Percentiles rank a stretch among this genome's conserved stretches.
These are phyloP conservation scores for Podospora conica DNA, from an alignment of 495 filamentous ascomycete genomes.

Conservation along the genomic window DNA sequence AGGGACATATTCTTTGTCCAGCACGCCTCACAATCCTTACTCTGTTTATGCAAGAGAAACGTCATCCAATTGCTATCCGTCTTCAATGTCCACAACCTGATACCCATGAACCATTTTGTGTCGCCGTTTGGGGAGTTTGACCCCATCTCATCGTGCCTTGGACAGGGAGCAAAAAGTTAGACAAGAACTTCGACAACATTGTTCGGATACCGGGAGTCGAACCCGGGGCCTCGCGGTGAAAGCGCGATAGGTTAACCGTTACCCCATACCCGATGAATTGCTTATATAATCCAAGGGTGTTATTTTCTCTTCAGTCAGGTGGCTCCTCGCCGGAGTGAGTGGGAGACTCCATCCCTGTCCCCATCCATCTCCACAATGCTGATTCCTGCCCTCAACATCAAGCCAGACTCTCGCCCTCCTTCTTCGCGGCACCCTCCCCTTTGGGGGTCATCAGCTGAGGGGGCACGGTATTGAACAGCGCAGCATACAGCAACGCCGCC, in stretches of 20 bases:
- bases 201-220: not conserved
- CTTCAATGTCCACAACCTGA: not conserved
- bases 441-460: conserved; percentile 7
- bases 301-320: too few relatives aligned
- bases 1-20: not conserved
- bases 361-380: not conserved
- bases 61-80: too few relatives aligned
- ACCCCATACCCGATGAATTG: not conserved
- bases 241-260: not conserved
- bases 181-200: not conserved
- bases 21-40: not conserved
- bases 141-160: not conserved
- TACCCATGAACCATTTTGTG: not conserved
- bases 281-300: not conserved
- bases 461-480: conserved; percentile 24
- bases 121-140: too few relatives aligned
- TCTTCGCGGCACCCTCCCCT: not conserved
- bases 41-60: not conserved
- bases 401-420: not conserved
- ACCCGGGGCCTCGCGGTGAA: not conserved
- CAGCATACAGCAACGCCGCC: conserved; percentile 10
- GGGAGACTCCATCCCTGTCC: not conserved
- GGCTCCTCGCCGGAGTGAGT: not conserved
- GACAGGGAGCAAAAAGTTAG: not conserved
- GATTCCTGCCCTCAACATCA: not conserved